phyloP scores from a whole-genome alignment of 2,329 filamentous ascomycete species.

The Aspergillus sp. region DNA sequence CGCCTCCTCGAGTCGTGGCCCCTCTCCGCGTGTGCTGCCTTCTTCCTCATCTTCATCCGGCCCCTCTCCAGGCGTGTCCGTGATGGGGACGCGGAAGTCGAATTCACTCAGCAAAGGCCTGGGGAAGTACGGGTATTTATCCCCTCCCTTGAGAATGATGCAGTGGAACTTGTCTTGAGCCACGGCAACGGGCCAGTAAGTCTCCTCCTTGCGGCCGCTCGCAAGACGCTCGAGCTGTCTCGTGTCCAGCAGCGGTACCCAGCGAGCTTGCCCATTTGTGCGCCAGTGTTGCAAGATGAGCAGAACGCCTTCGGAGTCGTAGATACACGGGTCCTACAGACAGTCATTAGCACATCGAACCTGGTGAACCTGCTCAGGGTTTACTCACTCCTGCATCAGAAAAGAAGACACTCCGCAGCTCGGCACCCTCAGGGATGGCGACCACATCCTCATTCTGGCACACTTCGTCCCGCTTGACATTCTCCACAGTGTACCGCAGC shows the following conservation, averaged over 20 bases:
- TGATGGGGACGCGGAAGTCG: conserved; percentile 82
- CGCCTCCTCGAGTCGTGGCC: conserved; percentile 69
- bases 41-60: conserved; percentile 43
- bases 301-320: conserved; percentile 87
- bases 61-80: conserved; percentile 52
- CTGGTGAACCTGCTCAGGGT: neutral
- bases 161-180: conserved; percentile 93
- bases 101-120: conserved; percentile 90
- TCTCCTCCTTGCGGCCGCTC: conserved; percentile 81
- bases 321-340: conserved; percentile 83
- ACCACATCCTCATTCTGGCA: conserved; percentile 93
- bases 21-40: conserved; percentile 35
- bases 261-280: conserved; percentile 77
- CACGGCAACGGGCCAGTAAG: conserved; percentile 93
- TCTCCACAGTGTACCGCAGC: conserved; percentile 88
- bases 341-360: conserved; percentile 14
- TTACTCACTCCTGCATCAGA: conserved; percentile 77
- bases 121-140: conserved; percentile 90
- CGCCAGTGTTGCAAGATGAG: conserved; percentile 91
- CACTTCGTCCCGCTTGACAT: conserved; percentile 90
- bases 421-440: conserved; percentile 73
- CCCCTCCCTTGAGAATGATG: conserved; percentile 95
- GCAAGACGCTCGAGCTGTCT: conserved; percentile 78
- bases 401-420: conserved; percentile 83
- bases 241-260: conserved; percentile 92